Evolutionary conservation across 208 protist species (phyloP).

Genomic region (Trichomonas vaginalis): DNA sequence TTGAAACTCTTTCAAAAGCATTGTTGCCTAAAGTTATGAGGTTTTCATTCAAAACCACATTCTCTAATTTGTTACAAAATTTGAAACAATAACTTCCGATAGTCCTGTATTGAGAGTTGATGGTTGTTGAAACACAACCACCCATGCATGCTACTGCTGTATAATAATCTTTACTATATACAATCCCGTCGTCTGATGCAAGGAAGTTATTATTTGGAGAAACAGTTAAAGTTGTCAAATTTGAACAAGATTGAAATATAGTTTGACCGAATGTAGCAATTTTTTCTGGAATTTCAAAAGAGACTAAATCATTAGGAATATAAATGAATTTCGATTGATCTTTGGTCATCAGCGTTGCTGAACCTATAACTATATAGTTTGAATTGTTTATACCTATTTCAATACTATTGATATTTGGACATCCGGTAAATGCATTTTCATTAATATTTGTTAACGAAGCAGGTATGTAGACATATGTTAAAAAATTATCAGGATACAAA

Average conservation of each 20-base stretch:
- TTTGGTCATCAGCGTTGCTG: background rate
- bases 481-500: background rate
- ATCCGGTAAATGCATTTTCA: background rate
- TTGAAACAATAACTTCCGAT: background rate
- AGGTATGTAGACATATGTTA: background rate
- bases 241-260: background rate
- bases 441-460: background rate
- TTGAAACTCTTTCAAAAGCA: background rate
- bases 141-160: background rate
- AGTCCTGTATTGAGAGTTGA: background rate
- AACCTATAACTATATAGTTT: background rate
- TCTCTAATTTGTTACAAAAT: background rate
- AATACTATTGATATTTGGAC: too few relatives aligned
- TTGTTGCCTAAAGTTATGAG: background rate
- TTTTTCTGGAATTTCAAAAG: background rate
- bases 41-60: background rate
- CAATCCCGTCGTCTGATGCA: background rate
- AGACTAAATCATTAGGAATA: background rate
- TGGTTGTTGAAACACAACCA: background rate
- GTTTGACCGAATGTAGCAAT: background rate
- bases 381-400: too few relatives aligned
- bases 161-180: background rate
- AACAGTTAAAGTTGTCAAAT: background rate
- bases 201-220: background rate
- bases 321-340: background rate